Conservation (phyloP, 495 filamentous ascomycete genomes). For the Aspergillus saccharolyticus region DNA sequence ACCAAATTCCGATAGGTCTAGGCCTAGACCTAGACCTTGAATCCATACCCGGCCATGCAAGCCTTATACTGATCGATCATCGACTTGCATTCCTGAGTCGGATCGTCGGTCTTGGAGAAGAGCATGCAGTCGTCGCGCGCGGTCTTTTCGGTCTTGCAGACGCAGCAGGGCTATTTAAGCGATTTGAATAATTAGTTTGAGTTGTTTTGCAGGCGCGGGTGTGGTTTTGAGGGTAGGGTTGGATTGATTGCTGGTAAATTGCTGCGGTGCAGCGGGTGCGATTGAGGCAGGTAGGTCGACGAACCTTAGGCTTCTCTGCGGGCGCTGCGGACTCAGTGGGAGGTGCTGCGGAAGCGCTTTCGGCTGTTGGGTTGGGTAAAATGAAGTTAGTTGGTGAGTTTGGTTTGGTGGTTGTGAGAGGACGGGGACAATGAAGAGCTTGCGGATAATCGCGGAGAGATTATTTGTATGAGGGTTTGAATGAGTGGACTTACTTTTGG, state of each 20-base stretch:
- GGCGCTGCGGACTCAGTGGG: constrained; percentile 24
- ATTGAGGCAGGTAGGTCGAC: not conserved
- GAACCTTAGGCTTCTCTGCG: constrained; percentile 54
- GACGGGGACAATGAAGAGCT: not conserved
- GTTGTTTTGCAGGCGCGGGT: not conserved
- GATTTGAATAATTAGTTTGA: not conserved
- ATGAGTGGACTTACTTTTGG: constrained; percentile 30
- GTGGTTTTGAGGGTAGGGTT: not conserved
- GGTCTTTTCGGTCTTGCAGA: constrained; percentile 93
- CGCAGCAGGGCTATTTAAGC: constrained; percentile 75
- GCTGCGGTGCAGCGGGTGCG: too few species aligned
- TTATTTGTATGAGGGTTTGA: not conserved
- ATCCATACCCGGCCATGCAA: constrained; percentile 93
- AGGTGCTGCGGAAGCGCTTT: constrained; percentile 21
- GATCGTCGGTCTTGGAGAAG: constrained; percentile 74
- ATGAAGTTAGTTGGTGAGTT: not conserved
- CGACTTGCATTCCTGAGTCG: constrained; percentile 69
- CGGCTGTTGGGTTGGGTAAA: constrained; percentile 15
- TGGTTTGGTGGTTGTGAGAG: not conserved
- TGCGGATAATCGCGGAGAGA: constrained; percentile 5
- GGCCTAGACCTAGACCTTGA: constrained; percentile 76
- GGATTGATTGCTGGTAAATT: too few species aligned
- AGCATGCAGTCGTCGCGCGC: constrained; percentile 97
- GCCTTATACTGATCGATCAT: constrained; percentile 79
- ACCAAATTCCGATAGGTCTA: too few species aligned